phyloP scores from a whole-genome alignment of 768 basidiomycete genomes.

The Gymnopilus dilepis region DNA sequence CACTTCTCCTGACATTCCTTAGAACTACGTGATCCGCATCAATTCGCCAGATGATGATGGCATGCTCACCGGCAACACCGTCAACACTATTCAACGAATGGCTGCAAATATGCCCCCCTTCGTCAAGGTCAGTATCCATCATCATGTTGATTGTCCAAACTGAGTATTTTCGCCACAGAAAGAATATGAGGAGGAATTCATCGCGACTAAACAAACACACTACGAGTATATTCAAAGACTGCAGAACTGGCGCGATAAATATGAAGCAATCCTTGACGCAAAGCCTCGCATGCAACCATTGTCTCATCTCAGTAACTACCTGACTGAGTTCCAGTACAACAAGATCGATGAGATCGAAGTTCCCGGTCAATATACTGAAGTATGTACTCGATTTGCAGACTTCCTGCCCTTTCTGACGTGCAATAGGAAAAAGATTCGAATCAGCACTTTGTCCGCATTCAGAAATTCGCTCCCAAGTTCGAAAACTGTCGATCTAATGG shows the following conservation, averaged over 20 bases:
- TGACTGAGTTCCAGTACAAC: slow-evolving; percentile 97
- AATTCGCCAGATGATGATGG: slow-evolving; percentile 73
- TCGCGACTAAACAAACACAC: slow-evolving; percentile 76
- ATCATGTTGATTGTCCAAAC: not conserved
- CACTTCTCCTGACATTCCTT: slow-evolving; percentile 8
- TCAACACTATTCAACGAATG: slow-evolving; percentile 63
- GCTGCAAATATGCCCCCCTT: slow-evolving; percentile 59
- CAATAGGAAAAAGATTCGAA: slow-evolving; percentile 92
- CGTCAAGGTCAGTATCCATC: slow-evolving; percentile 53
- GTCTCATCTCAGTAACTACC: slow-evolving; percentile 87
- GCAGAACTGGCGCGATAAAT: slow-evolving; percentile 92
- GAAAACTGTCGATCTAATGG: slow-evolving; percentile 90
- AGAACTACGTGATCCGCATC: slow-evolving; percentile 77
- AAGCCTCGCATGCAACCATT: slow-evolving; percentile 85
- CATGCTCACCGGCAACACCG: slow-evolving; percentile 57
- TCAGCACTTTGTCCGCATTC: slow-evolving; percentile 88
- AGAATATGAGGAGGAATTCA: slow-evolving; percentile 91
- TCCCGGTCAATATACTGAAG: slow-evolving; percentile 98
- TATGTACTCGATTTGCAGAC: slow-evolving; percentile 31
- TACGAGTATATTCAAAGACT: slow-evolving; percentile 88
- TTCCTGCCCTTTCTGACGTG: slow-evolving; percentile 10
- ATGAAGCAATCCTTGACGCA: slow-evolving; percentile 82
- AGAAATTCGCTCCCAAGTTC: slow-evolving; percentile 88
- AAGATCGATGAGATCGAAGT: slow-evolving; percentile 98
- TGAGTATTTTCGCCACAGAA: slow-evolving; percentile 50